A percentile compares a stretch with the other conserved stretches of the same genome.
Conservation (phyloP, 1,139 yeast genomes). For the Starmera stellimalicola region DNA sequence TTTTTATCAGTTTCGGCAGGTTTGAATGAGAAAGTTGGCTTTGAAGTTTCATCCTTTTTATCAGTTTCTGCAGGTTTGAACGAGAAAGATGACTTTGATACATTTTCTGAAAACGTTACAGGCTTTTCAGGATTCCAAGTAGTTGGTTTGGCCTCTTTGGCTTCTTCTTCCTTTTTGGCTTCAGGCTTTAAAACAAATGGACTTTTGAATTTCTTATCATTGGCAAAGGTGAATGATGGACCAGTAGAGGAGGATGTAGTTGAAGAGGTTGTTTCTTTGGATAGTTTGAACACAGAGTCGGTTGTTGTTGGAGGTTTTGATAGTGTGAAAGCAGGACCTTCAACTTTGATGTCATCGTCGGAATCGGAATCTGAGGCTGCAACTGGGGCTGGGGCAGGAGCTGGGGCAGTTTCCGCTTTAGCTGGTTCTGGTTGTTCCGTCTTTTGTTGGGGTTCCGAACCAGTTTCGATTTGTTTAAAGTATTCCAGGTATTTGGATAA, state of each 20-base stretch:
- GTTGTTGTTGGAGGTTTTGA: constrained; percentile 43
- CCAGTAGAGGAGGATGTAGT: constrained; percentile 56
- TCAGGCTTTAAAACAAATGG: constrained; percentile 34
- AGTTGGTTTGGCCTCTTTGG: constrained; percentile 9
- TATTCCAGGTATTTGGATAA: constrained; percentile 55
- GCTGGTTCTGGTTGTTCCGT: constrained; percentile 1
- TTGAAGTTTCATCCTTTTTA: too few relatives aligned
- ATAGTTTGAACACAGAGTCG: constrained; percentile 49
- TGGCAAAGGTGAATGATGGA: constrained; percentile 47
- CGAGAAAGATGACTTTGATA: constrained; percentile 4
- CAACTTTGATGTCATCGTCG: constrained; percentile 38
- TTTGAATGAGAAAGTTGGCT: constrained; percentile 1
- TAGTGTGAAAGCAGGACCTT: constrained; percentile 61
- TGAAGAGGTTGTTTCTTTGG: constrained; percentile 36
- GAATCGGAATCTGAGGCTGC: constrained; percentile 24
- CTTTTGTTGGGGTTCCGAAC: constrained; percentile 9
- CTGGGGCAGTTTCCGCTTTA: constrained; percentile 5
- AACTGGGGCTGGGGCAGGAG: constrained; percentile 1
- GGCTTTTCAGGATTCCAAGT: constrained; percentile 17
- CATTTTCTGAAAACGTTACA: constrained; percentile 13
- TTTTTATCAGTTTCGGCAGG: too few relatives aligned
- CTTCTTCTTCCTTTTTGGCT: constrained; percentile 8
- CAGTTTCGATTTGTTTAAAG: constrained; percentile 29
- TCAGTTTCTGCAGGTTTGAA: constrained; percentile 13
- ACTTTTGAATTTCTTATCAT: constrained; percentile 30